Evolutionary conservation across 495 filamentous ascomycete species (phyloP).

Genomic region (Xylaria longipes): DNA sequence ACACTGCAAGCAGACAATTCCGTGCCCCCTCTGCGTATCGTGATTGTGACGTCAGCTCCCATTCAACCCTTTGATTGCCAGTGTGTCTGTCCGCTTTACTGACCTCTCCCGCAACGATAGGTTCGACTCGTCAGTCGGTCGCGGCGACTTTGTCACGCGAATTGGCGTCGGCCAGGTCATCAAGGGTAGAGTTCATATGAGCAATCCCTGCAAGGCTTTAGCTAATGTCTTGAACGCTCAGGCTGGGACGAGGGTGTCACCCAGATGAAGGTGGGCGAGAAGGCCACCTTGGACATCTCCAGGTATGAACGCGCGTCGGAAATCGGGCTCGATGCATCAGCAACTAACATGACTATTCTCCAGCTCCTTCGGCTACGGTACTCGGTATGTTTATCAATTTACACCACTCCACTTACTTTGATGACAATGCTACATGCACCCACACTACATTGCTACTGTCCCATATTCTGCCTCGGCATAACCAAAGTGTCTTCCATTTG

Average conservation of each 20-base stretch:
- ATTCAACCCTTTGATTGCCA: not conserved
- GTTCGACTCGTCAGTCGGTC: slow-evolving; percentile 78
- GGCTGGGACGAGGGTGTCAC: slow-evolving; percentile 89
- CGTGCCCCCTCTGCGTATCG: not conserved
- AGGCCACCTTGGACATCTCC: slow-evolving; percentile 76
- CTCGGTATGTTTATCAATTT: slow-evolving; percentile 58
- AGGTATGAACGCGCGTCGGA: slow-evolving; percentile 59
- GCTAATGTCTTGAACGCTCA: slow-evolving; percentile 43
- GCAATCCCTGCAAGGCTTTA: not conserved
- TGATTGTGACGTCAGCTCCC: slow-evolving; percentile 23
- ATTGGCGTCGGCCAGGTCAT: slow-evolving; percentile 84
- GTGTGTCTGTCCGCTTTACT: slow-evolving; percentile 24
- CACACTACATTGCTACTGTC: not conserved
- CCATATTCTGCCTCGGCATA: not conserved
- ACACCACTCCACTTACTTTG: not conserved
- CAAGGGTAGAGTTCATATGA: slow-evolving; percentile 60
- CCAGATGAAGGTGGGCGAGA: slow-evolving; percentile 81
- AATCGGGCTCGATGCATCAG: not conserved
- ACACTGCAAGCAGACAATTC: not conserved
- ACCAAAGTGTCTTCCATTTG: not conserved
- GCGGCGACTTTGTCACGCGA: slow-evolving; percentile 65
- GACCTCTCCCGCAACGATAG: slow-evolving; percentile 47
- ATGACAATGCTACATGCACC: slow-evolving; percentile 4
- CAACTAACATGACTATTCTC: slow-evolving; percentile 21
- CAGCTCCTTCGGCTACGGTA: slow-evolving; percentile 82